Conservation (phyloP, 345 rosid species). For the Odontarrhena argentea region DNA sequence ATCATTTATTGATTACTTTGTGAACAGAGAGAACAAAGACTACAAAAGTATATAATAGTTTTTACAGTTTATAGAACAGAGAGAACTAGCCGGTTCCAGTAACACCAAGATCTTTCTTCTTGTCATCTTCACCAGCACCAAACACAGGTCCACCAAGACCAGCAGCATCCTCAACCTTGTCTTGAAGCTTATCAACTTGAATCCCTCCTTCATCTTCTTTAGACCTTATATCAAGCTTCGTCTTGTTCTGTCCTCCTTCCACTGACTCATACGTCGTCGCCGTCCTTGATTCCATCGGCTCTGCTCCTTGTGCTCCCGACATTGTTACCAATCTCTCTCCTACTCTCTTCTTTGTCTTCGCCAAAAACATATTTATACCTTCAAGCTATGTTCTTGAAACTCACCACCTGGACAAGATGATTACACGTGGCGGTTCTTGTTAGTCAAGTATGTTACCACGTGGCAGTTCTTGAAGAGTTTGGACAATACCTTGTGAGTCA, state of each 20-base stretch:
- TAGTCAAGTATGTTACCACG: neutral
- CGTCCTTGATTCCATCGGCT: slow-evolving; percentile 58
- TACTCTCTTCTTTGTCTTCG: neutral
- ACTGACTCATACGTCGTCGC: slow-evolving; percentile 57
- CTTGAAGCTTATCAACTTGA: slow-evolving; percentile 52
- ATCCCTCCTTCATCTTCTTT: slow-evolving; percentile 56
- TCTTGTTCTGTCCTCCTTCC: slow-evolving; percentile 54
- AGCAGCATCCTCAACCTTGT: slow-evolving; percentile 57
- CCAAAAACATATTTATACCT: slow-evolving; percentile 1
- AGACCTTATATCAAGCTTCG: slow-evolving; percentile 46
- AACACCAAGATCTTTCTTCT: slow-evolving; percentile 57
- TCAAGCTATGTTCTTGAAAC: slow-evolving; percentile 1
- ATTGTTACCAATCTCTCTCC: slow-evolving; percentile 12
- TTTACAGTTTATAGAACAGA: neutral
- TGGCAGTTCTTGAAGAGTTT: slow-evolving; percentile 7
- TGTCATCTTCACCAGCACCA: slow-evolving; percentile 51
- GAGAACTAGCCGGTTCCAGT: slow-evolving; percentile 52
- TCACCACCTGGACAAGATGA: slow-evolving; percentile 15
- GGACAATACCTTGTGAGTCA: neutral
- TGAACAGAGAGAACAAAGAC: too few relatives aligned
- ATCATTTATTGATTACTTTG: too few relatives aligned
- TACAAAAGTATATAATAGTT: neutral
- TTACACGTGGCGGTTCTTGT: slow-evolving; percentile 18
- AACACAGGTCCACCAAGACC: slow-evolving; percentile 61
- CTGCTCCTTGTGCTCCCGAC: slow-evolving; percentile 73